A percentile compares a stretch with the other conserved stretches of the same genome.
These are phyloP conservation scores for Erigeron philadelphicus DNA, from an alignment of 140 eudicot species.

Conservation along the genomic window DNA sequence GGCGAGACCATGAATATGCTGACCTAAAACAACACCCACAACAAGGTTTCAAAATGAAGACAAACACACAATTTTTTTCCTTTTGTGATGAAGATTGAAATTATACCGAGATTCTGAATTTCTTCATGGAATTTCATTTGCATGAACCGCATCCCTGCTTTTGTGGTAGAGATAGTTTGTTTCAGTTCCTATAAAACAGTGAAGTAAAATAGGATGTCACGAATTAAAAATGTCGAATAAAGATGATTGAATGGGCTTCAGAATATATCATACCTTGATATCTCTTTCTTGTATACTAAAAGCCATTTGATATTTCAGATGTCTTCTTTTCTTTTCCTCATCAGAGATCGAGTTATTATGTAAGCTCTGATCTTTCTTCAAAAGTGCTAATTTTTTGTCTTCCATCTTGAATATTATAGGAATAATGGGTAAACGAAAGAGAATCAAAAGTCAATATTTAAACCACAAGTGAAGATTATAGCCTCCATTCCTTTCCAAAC, in stretches of 20 bases:
- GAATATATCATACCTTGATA: conserved; percentile 48
- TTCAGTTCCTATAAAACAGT: conserved; percentile 52
- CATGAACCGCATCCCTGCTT: conserved; percentile 83
- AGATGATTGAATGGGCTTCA: not conserved
- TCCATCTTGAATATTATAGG: conserved; percentile 30
- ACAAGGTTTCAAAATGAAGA: conserved; percentile 8
- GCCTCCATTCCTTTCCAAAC: conserved; percentile 10
- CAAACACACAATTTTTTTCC: not conserved
- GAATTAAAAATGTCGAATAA: not conserved
- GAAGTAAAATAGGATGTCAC: not conserved
- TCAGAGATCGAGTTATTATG: conserved; percentile 29
- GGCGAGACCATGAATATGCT: conserved; percentile 69
- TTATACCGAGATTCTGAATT: conserved; percentile 69
- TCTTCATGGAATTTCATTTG: conserved; percentile 79
- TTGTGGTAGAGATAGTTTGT: conserved; percentile 63
- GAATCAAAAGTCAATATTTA: conserved; percentile 5
- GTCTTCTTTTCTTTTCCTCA: conserved; percentile 44
- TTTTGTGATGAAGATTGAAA: not conserved
- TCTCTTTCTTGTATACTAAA: conserved; percentile 63
- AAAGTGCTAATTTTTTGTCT: conserved; percentile 27
- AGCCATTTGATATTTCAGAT: conserved; percentile 44
- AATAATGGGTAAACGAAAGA: not conserved
- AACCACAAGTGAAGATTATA: conserved; percentile 7
- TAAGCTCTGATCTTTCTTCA: conserved; percentile 30
- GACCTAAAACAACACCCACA: conserved; percentile 37